Base-by-base conservation (phyloP, 306 rosid species). In the Ochetophila trinervis region DNA sequence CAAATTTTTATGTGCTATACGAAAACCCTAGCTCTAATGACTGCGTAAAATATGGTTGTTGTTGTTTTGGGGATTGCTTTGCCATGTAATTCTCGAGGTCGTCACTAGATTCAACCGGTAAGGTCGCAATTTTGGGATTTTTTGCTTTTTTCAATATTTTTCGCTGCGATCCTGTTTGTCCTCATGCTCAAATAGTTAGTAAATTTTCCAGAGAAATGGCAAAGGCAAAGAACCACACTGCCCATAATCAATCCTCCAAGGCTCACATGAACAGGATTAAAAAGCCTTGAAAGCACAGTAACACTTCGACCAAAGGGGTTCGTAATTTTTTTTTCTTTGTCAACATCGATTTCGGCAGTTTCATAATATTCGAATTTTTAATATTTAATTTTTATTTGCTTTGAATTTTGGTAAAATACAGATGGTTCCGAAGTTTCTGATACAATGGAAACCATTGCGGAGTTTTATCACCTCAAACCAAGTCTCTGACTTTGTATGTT, bases 171-270 rank as follows among this genome's bases (percentile, higher is more conserved):
- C 21, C n/a, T 58, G 15, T n/a, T 35, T 17, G 34, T 34, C 47
- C 34, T 30, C 44, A 6, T 24, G 37, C 62, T 57, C 42, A 57
- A 16, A 24, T 15, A 13, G 7, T 17, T 11, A 27, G 4, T 24
- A 3, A 5, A 1, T 35, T 16, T 58, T 58, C 5, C 20, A 50
- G 21, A 90, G 91, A 80, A 21, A 94, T 94, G 99, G 99, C 99
- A 5, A 94, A 94, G 96, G 90, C 99, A 58, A 94, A 94, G 99
- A 94, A 94, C 57, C 97, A 94, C 91, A 94, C 99, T 0, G 96
- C 99, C 34, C 99, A 94, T 91, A 94, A 94, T 79, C 99, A 94
- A 64, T 94, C 99, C 67, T 77, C 70, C 84, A 94, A 94, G 81
- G 99, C 99, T 17, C 99, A 94, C 82, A 84, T 76, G 74, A 94